Evolutionary conservation across 148 eudicot species (phyloP), one percentile per base, ranked within the genome.

Genomic region (Cornus suecica): DNA sequence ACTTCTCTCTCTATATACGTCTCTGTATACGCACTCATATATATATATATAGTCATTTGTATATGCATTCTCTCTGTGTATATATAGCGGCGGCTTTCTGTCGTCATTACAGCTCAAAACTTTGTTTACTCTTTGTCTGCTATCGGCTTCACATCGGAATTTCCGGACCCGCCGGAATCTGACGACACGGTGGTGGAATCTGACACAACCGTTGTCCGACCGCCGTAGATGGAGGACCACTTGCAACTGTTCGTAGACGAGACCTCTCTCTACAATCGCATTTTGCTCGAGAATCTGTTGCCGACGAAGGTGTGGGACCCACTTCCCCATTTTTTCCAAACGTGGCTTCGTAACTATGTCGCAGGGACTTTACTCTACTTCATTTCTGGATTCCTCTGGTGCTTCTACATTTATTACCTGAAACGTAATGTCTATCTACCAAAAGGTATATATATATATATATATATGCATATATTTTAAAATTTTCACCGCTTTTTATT

Each of bases 271-370:
- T 88, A 82, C 80, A 94, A 94, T 73, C 82, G 84, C 80, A 72
- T 94, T 37, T 80, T 94, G 29, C 85, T 94, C 70, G 90, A 90
- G 1, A 72, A 78, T 5, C 23, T 81, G 37, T 34, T 94, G 60
- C 97, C 98, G 37, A 65, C 74, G 28, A 66, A 56, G 24, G 62
- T 75, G 82, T 90, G 92, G 96, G 83, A 32, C 52, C 83, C 86
- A 52, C 90, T 94, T 24, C 96, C 95, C 0, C 98, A 92, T 79
- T 87, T 92, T 62, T 6, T 81, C 26, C 93, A 87, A 77, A 86
- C 92, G 7, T 94, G 97, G 99, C 85, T 94, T 18, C 84, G 97
- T 5, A 90, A 87, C 89, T 89, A 83, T 85, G 77, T 95, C 69
- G 96, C 86, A 20, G 99, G 81, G 6, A 52, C 58, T 66, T 45